A percentile compares a stretch with the other conserved stretches of the same genome.
Evolutionary conservation across 768 basidiomycete genomes (phyloP).

Genomic region (Brasilioporus rufonigricans): DNA sequence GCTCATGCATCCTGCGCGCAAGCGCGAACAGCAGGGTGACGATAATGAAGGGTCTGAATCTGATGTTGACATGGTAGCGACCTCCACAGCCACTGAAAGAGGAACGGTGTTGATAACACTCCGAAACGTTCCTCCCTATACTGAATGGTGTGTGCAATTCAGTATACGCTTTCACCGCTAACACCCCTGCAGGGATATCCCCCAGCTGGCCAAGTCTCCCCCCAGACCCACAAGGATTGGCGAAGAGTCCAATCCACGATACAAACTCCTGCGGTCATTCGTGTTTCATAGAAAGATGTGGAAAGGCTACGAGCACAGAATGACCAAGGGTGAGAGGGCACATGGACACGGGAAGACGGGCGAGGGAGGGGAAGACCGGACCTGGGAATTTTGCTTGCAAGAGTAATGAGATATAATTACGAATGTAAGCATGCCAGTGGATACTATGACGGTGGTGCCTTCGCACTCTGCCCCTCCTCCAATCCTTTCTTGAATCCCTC

Average conservation of each 20-base stretch:
- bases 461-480: constrained; percentile 43
- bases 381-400: constrained; percentile 80
- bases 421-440: constrained; percentile 6
- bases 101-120: constrained; percentile 87
- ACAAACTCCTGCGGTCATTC: constrained; percentile 75
- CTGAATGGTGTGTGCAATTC: constrained; percentile 59
- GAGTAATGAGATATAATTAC: constrained; percentile 15
- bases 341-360: constrained; percentile 65
- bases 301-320: constrained; percentile 89
- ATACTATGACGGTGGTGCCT: constrained; percentile 22
- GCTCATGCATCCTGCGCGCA: constrained; percentile 36
- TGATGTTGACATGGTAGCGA: constrained; percentile 10
- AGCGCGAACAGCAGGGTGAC: constrained; percentile 41
- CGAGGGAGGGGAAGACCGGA: constrained; percentile 75
- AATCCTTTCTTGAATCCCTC: constrained; percentile 71
- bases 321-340: constrained; percentile 85
- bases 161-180: constrained; percentile 7
- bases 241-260: constrained; percentile 60
- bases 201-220: constrained; percentile 73
- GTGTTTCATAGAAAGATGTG: constrained; percentile 66
- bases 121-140: constrained; percentile 85
- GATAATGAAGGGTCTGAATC: constrained; percentile 32
- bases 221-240: constrained; percentile 48
- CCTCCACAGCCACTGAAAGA: constrained; percentile 27
- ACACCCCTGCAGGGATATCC: constrained; percentile 58